Conservation (phyloP, 2,329 filamentous ascomycete genomes). For the Colletotrichum filicis region DNA sequence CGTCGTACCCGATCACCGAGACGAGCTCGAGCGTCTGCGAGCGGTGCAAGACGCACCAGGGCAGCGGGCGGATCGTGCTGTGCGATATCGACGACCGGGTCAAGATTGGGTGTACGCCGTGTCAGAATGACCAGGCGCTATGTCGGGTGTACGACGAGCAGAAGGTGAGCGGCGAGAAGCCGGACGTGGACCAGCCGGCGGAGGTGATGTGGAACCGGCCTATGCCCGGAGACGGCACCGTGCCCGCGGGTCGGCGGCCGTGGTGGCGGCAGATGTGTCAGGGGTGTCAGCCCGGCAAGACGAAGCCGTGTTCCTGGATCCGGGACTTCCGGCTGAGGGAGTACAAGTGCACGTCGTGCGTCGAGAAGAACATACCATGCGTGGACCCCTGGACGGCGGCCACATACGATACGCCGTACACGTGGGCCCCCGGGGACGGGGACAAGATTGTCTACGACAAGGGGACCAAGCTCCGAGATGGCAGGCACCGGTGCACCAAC, state of each 20-base stretch:
- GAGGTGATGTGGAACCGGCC: slow-evolving; percentile 27
- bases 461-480: neutral
- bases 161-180: neutral
- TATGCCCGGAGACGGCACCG: slow-evolving; percentile 14
- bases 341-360: slow-evolving; percentile 36
- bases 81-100: slow-evolving; percentile 33
- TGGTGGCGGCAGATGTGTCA: slow-evolving; percentile 38
- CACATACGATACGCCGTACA: slow-evolving; percentile 31
- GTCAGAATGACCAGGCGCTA: neutral
- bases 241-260: slow-evolving; percentile 21
- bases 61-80: neutral
- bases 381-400: slow-evolving; percentile 32
- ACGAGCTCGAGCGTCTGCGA: slow-evolving; percentile 18
- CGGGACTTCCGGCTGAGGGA: slow-evolving; percentile 22
- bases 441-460: neutral
- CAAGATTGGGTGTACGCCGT: slow-evolving; percentile 28
- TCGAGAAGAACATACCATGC: slow-evolving; percentile 35
- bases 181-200: neutral
- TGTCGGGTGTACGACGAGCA: slow-evolving; percentile 18
- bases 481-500: slow-evolving; percentile 9
- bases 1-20: slow-evolving; percentile 13
- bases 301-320: slow-evolving; percentile 12
- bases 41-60: slow-evolving; percentile 9
- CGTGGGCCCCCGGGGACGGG: neutral
- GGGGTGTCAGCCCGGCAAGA: neutral